phyloP scores from a whole-genome alignment of 2,329 filamentous ascomycete genomes.

The Aspergillus vadensis region DNA sequence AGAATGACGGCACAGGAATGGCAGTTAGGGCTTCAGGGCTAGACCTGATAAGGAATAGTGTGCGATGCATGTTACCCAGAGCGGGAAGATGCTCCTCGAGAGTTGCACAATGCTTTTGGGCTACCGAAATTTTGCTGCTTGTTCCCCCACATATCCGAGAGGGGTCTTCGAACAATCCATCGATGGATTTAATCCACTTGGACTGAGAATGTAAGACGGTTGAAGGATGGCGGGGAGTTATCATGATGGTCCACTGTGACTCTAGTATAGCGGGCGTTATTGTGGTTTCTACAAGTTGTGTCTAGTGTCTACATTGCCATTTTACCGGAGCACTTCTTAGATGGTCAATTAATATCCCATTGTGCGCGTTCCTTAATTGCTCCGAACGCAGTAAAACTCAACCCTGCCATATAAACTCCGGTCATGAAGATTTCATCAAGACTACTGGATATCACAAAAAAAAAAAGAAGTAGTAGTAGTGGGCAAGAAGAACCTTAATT shows the following conservation, averaged over 20 bases:
- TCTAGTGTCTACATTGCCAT: not conserved
- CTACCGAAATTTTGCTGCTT: not conserved
- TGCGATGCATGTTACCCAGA: not conserved
- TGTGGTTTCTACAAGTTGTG: not conserved
- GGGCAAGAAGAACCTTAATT: conserved; percentile 26
- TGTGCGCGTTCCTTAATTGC: conserved; percentile 26
- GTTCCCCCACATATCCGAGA: not conserved
- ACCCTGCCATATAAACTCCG: conserved; percentile 23
- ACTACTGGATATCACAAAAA: conserved; percentile 31
- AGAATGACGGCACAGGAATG: not conserved
- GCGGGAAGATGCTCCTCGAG: not conserved
- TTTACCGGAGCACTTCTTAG: conserved; percentile 29
- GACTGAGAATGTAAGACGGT: not conserved
- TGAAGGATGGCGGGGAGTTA: no score
- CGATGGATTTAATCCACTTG: conserved; percentile 22
- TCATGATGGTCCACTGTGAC: no score
- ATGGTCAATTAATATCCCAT: conserved; percentile 19
- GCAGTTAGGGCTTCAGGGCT: not conserved
- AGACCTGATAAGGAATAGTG: not conserved
- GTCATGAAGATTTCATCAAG: conserved; percentile 18
- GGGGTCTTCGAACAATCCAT: conserved; percentile 14
- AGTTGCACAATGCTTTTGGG: not conserved
- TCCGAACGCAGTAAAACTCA: conserved; percentile 25
- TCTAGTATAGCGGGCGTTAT: no score
- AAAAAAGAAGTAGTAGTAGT: conserved; percentile 23